These are phyloP conservation scores for Rubia balearica DNA, from an alignment of 305 asterid species.

Conservation along the genomic window DNA sequence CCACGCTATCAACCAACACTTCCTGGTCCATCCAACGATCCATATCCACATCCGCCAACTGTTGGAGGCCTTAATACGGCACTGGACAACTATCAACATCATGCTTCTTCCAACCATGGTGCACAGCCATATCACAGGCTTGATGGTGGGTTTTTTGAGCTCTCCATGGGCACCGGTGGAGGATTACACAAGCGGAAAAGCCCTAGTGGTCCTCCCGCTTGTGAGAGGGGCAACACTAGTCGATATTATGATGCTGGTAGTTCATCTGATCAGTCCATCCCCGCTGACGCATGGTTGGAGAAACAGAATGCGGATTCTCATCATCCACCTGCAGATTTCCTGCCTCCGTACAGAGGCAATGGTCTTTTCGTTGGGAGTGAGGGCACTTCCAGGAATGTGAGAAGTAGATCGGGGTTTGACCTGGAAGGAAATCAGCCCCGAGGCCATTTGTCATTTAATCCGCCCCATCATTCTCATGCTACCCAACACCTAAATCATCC, in stretches of 20 bases:
- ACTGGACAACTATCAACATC: conserved; percentile 19
- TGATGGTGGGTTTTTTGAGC: conserved; percentile 45
- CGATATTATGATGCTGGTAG: conserved; percentile 55
- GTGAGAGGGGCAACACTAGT: conserved; percentile 60
- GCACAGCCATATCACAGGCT: conserved; percentile 37
- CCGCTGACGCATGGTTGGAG: conserved; percentile 53
- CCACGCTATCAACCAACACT: conserved; percentile 12
- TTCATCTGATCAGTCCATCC: conserved; percentile 47
- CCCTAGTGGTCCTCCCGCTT: conserved; percentile 43
- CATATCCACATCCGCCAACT: conserved; percentile 12
- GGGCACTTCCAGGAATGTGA: conserved; percentile 51
- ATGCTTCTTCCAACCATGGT: conserved; percentile 28
- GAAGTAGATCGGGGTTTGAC: conserved; percentile 52
- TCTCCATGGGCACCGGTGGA: conserved; percentile 36
- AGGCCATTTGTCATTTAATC: conserved; percentile 36
- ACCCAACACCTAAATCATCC: conserved; percentile 34
- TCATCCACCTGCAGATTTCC: conserved; percentile 42
- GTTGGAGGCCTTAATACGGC: conserved; percentile 19
- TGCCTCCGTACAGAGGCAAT: conserved; percentile 42
- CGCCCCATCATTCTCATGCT: conserved; percentile 32
- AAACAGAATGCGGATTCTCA: conserved; percentile 49
- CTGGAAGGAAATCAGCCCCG: conserved; percentile 35
- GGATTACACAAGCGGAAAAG: conserved; percentile 62
- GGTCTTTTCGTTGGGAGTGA: conserved; percentile 47
- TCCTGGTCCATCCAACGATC: conserved; percentile 15